Conservation (phyloP, 2,329 filamentous ascomycete genomes). For the Sporothrix globosa region DNA sequence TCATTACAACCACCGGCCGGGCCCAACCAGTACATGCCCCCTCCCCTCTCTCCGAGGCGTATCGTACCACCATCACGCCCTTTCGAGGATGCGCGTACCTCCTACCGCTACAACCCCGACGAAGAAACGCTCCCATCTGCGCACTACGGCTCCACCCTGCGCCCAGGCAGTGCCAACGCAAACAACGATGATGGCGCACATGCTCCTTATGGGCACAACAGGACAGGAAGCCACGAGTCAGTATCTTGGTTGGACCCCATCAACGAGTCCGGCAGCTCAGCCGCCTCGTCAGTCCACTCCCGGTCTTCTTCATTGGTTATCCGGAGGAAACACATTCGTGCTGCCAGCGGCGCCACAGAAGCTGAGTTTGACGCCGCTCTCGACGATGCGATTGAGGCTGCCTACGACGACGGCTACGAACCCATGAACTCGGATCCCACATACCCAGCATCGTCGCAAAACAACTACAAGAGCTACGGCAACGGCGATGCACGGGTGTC, state of each 20-base stretch:
- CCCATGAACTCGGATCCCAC: constrained; percentile 57
- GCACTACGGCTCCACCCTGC: constrained; percentile 44
- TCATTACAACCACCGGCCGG: constrained; percentile 51
- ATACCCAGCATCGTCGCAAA: background rate
- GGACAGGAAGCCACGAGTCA: constrained; percentile 73
- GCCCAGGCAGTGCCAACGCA: constrained; percentile 19
- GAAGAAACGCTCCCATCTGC: constrained; percentile 19
- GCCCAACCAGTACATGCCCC: constrained; percentile 66
- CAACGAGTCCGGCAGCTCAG: constrained; percentile 83
- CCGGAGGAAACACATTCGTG: constrained; percentile 70
- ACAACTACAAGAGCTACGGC: constrained; percentile 42
- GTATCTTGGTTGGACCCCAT: constrained; percentile 95
- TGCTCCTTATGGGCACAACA: constrained; percentile 45
- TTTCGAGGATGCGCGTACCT: background rate
- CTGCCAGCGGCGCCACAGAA: constrained; percentile 72
- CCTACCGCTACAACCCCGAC: constrained; percentile 20
- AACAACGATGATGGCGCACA: background rate
- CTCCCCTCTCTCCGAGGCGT: constrained; percentile 69
- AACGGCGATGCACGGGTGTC: constrained; percentile 52
- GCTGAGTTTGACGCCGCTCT: constrained; percentile 92
- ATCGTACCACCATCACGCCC: constrained; percentile 15
- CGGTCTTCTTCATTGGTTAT: constrained; percentile 71
- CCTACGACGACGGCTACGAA: constrained; percentile 90
- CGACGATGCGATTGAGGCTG: constrained; percentile 93
- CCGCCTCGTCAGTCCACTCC: constrained; percentile 78